These are phyloP conservation scores for Aspergillus bertholletiae DNA, from an alignment of 495 filamentous ascomycete species.

Conservation along the genomic window DNA sequence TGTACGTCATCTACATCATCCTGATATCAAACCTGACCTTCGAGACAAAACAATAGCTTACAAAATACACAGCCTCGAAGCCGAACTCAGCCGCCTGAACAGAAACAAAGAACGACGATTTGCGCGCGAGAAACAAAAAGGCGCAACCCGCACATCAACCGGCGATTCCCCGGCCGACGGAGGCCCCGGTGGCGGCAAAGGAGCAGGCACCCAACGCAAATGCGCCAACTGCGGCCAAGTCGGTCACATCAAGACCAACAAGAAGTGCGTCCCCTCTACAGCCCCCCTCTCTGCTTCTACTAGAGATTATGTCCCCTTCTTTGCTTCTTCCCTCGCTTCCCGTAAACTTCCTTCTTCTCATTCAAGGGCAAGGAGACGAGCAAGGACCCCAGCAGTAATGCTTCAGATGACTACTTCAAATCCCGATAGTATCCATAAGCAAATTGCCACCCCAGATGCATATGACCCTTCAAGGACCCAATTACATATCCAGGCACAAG, in stretches of 20 bases:
- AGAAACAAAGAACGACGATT: constrained; percentile 88
- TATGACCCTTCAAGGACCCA: neutral
- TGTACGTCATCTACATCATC: constrained; percentile 27
- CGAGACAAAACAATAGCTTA: neutral
- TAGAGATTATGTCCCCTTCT: constrained; percentile 8
- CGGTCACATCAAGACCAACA: constrained; percentile 99
- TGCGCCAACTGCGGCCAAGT: constrained; percentile 95
- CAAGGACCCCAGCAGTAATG: neutral
- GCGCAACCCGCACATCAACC: constrained; percentile 38
- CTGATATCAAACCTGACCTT: too few relatives aligned
- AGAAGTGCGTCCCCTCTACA: constrained; percentile 60
- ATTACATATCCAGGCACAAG: neutral
- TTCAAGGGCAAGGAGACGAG: neutral
- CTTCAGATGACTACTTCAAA: neutral
- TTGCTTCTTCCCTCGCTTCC: constrained; percentile 6
- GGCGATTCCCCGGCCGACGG: constrained; percentile 41
- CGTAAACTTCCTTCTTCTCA: neutral
- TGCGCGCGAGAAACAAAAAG: constrained; percentile 88
- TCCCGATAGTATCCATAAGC: neutral
- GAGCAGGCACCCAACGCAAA: constrained; percentile 76
- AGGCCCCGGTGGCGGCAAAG: constrained; percentile 43
- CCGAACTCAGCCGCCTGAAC: constrained; percentile 76
- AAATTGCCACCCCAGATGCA: neutral
- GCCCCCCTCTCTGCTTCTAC: neutral
- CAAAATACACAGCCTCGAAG: constrained; percentile 52